Conservation (phyloP, 2,329 filamentous ascomycete species). For the Hypomyces perniciosus region DNA sequence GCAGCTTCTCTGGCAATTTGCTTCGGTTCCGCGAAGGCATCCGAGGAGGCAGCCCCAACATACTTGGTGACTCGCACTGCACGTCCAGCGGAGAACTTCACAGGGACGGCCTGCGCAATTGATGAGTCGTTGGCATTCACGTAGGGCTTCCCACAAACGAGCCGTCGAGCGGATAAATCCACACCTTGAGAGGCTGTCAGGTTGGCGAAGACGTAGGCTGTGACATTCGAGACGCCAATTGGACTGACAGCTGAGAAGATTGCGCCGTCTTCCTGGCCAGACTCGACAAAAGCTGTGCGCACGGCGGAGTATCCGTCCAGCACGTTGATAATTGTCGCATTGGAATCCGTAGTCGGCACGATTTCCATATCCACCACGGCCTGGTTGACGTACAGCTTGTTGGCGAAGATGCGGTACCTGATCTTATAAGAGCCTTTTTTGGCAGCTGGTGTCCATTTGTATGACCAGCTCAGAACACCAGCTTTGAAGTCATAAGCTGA, state of each 20-base stretch:
- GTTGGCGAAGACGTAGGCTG: conserved; percentile 46
- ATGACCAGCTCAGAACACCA: conserved; percentile 59
- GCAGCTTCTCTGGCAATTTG: conserved; percentile 50
- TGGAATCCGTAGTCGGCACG: conserved; percentile 48
- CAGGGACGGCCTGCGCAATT: conserved; percentile 54
- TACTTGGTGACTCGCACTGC: conserved; percentile 57
- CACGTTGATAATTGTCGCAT: conserved; percentile 58
- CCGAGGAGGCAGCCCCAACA: conserved; percentile 61
- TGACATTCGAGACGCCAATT: conserved; percentile 54
- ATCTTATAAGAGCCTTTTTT: conserved; percentile 47
- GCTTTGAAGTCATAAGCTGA: conserved; percentile 57
- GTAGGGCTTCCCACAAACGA: conserved; percentile 40
- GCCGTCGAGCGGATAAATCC: conserved; percentile 30
- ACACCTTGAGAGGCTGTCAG: conserved; percentile 32
- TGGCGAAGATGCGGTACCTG: conserved; percentile 59
- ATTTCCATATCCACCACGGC: conserved; percentile 47
- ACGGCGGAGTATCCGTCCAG: conserved; percentile 64
- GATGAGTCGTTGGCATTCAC: conserved; percentile 55
- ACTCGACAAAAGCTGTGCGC: conserved; percentile 52
- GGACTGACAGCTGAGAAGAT: conserved; percentile 64
- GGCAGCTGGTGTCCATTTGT: conserved; percentile 54
- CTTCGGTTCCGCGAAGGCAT: conserved; percentile 57
- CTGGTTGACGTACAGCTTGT: conserved; percentile 57
- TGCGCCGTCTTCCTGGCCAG: conserved; percentile 45
- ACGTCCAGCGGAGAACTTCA: conserved; percentile 47